Evolutionary conservation across 2,329 filamentous ascomycete species (phyloP).

Genomic region (Verticillium albo-atrum): DNA sequence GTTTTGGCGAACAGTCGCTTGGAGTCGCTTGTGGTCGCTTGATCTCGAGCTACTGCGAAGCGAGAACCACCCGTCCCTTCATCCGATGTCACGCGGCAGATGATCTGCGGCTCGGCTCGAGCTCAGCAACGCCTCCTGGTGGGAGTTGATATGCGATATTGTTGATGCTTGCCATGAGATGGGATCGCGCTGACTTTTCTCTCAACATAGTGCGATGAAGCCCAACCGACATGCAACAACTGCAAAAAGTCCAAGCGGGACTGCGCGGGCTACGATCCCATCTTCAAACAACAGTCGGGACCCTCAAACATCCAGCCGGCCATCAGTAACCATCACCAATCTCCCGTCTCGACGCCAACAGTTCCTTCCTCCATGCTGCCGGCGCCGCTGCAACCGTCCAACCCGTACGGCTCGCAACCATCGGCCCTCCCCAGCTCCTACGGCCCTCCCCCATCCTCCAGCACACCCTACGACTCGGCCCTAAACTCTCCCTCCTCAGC

Average conservation of each 20-base stretch:
- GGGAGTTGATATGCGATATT: neutral
- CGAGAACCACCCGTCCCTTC: conserved; percentile 14
- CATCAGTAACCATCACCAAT: conserved; percentile 40
- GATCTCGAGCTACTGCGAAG: conserved; percentile 28
- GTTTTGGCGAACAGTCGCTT: conserved; percentile 9
- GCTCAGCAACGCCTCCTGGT: neutral
- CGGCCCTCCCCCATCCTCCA: conserved; percentile 9
- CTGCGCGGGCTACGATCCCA: conserved; percentile 80
- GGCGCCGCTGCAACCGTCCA: conserved; percentile 9
- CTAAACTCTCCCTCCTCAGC: conserved; percentile 17
- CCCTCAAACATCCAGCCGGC: conserved; percentile 70
- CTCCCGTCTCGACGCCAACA: conserved; percentile 23
- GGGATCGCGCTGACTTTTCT: conserved; percentile 11
- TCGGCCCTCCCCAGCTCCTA: conserved; percentile 13
- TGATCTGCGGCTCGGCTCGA: neutral
- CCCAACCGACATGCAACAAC: conserved; percentile 85
- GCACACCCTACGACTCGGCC: conserved; percentile 16
- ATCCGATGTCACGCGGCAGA: neutral
- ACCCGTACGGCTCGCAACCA: neutral
- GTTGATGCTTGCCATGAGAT: neutral
- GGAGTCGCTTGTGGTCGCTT: conserved; percentile 30
- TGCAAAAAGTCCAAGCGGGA: conserved; percentile 87
- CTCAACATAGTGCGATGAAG: conserved; percentile 79
- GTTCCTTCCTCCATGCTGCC: conserved; percentile 25
- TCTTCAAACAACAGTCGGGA: conserved; percentile 72